Evolutionary conservation across 176 grass and related monocot genomes (phyloP).

Genomic region (Tuctoria greenei): DNA sequence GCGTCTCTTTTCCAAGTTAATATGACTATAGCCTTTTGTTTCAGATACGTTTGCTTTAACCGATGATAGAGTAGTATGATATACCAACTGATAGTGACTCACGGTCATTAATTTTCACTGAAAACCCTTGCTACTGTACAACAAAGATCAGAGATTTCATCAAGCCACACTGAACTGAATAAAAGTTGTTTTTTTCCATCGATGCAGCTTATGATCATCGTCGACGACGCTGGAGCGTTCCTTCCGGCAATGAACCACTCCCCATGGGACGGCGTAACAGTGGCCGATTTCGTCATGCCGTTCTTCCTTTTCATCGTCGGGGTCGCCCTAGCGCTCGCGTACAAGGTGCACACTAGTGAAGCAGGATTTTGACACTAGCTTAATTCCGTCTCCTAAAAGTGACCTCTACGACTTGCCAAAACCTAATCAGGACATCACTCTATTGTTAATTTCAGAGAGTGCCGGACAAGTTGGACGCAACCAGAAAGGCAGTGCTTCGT

Average conservation of each 20-base stretch:
- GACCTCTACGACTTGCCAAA: neutral
- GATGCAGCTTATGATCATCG: conserved; percentile 92
- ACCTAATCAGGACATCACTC: conserved; percentile 13
- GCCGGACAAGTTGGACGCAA: conserved; percentile 59
- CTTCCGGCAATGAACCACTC: conserved; percentile 69
- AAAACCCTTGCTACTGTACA: neutral
- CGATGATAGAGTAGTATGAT: neutral
- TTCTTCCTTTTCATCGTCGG: conserved; percentile 97
- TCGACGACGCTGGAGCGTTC: conserved; percentile 75
- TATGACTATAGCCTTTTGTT: neutral
- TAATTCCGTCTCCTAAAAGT: neutral
- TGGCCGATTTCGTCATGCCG: conserved; percentile 97
- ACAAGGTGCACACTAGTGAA: conserved; percentile 66
- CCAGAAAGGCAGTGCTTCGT: conserved; percentile 68
- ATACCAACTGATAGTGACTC: neutral
- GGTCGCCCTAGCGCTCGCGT: conserved; percentile 74
- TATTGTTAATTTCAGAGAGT: conserved; percentile 61
- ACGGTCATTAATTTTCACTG: conserved; percentile 12
- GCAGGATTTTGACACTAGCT: neutral
- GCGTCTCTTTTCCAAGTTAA: neutral
- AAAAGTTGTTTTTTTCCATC: conserved; percentile 17
- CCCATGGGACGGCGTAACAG: conserved; percentile 71
- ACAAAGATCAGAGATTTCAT: neutral
- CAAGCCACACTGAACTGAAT: neutral
- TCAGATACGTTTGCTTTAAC: neutral